Base-by-base conservation (phyloP, 768 basidiomycete genomes). In the Candolleomyces aberdarensis region DNA sequence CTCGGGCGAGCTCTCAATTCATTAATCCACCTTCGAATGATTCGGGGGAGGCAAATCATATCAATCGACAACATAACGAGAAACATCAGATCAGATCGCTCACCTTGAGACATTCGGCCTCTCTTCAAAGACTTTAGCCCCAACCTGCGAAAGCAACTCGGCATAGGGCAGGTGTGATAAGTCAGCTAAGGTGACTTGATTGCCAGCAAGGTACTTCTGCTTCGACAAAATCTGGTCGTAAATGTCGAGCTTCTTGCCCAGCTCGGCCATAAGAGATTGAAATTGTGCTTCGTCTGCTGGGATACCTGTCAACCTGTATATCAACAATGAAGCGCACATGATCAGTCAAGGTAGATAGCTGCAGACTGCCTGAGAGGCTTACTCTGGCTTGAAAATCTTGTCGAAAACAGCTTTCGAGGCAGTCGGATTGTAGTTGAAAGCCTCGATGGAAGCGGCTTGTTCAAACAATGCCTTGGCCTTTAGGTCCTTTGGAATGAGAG, bases 161-260 rank as follows among this genome's bases (percentile, higher is more conserved):
- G 69, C 80, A 52, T 76, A 79, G 20, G 80, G 79, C 26, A 83
- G 67, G 57, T 83, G 80, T 62, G 78, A 81, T n/a, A 83, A 66
- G 58, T 88, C 87, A 4, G 82, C 84, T 0, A 87, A 72, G 6
- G 83, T 85, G 56, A 88, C 20, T 17, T 70, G 83, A 66, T 87
- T 74, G 0, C 85, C 85, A 15, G 79, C 83, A 41, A 87, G 66
- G 67, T 84, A 87, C 63, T 77, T 79, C 59, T 82, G 79, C 68
- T 83, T 86, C 20, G 76, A 68, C 32, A 89, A 74, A 57, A 88
- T 83, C 11, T 64, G 58, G 31, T 88, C 85, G 69, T 87, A 88
- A 1, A 70, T 83, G 31, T 80, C 77, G 20, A 88, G 74, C 62
- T 76, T 81, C 0, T 61, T 71, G 39, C 75, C 71, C 15, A 84